Base-by-base conservation (phyloP, 2,329 filamentous ascomycete genomes). In the Coniella lustricola region DNA sequence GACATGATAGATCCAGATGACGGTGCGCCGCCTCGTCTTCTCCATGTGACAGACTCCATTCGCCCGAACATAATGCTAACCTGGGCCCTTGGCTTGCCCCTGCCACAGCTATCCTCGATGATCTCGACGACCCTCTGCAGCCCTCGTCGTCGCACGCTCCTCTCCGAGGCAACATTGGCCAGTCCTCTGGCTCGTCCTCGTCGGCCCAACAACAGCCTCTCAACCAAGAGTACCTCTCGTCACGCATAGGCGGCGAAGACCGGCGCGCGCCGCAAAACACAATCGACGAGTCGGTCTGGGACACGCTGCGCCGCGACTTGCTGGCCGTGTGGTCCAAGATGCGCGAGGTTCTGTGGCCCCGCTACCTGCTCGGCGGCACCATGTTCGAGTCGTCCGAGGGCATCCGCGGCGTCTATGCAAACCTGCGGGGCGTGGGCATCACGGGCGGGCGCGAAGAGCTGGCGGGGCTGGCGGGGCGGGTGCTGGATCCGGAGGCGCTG, bases 311-410 rank as follows among this genome's bases (percentile, higher is more conserved):
- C 45, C 85, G 93, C 57, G 93, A 98, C 66, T 72, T 98, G 56
- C 70, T 91, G 7, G 93, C 90, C 21, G 89, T 97, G 32, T 97
- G 93, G 91, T 87, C 88, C 70, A 98, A 98, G 76, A 89, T 98
- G 84, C 84, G 87, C 66, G 91, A 96, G 73, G 93, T 98, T 34
- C 80, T 98, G 52, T 98, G 89, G 69, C 93, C 93, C 16, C 90
- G 90, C 62, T 97, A 97, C 70, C 77, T 98, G 42, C 84, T 98
- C 20, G 79, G 79, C 32, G 81, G 81, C 25, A 80, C 76, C 50
- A 82, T 84, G 78, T 75, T 82, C 48, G 78, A 82, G 52, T 67
- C 65, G 36, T 68, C 73, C 4, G 69, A 68, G 32, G 74, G 74
- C 10, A 59, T 84, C 8, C 75, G 81, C 4, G 79, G 79, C 52